Evolutionary conservation across 768 basidiomycete species (phyloP).

Genomic region (Termitomyces titanicus): DNA sequence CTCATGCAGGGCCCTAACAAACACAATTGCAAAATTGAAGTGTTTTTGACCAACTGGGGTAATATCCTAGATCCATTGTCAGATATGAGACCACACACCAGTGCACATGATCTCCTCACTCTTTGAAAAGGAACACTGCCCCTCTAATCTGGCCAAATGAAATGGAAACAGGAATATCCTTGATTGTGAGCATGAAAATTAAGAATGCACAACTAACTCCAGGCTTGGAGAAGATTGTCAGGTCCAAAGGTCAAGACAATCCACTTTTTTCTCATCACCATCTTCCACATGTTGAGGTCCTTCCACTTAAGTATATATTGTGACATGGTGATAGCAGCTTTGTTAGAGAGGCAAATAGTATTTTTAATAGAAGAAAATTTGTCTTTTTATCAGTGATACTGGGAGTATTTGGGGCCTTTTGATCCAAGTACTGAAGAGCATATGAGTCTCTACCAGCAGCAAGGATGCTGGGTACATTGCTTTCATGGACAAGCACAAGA

Average conservation of each 20-base stretch:
- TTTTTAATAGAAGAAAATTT: no score
- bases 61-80: conserved; percentile 14
- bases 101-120: conserved; percentile 17
- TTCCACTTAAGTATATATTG: conserved; percentile 25
- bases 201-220: conserved; percentile 16
- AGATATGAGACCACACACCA: not conserved
- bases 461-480: no score
- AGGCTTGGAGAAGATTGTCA: conserved; percentile 17
- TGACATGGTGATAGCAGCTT: conserved; percentile 11
- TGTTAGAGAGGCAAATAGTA: no score
- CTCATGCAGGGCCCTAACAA: conserved; percentile 21
- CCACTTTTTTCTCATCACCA: conserved; percentile 16
- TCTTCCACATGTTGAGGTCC: conserved; percentile 23
- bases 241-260: conserved; percentile 10
- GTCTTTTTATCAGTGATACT: no score
- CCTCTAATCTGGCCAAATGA: conserved; percentile 16
- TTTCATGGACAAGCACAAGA: no score
- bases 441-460: no score
- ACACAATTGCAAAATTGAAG: conserved; percentile 19
- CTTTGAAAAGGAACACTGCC: conserved; percentile 16
- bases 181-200: conserved; percentile 9
- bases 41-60: conserved; percentile 18
- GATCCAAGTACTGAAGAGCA: no score
- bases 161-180: conserved; percentile 23
- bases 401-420: no score